Evolutionary conservation across 129 eudicot species (phyloP), one percentile per base, ranked within the genome.

Genomic region (Dittrichia graveolens): DNA sequence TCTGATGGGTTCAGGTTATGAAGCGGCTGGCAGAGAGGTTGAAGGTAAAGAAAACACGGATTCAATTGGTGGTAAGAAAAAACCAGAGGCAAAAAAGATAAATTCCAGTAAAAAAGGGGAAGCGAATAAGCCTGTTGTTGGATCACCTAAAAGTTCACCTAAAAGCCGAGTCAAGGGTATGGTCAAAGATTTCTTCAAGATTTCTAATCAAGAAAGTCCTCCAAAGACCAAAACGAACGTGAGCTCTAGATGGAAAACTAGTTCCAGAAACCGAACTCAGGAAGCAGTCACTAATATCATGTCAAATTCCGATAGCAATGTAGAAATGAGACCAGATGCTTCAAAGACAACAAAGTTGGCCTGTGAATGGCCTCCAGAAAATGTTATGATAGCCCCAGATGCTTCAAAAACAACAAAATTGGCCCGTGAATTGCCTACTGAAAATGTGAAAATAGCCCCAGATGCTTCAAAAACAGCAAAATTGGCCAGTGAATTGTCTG

Each of bases 171-270:
- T 75, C 73, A 83, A 78, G 42, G 96, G 90, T 40, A 89, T 83
- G 82, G 96, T 92, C 66, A 87, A 81, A 81, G 91, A 87, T 14
- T 90, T 90, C 77, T 84, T 85, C 54, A 83, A 80, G 81, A 77
- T 81, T 6, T 87, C 87, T 66, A 83, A 81, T 81, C 87, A 81
- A 44, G 91, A 83, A 65, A 61, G 76, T 74, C 64, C 82, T 61
- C 82, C 80, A 55, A 84, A 72, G 75, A 15, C 83, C 39, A 84
- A 76, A 68, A 34, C 57, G 48, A 76, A 78, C 40, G 61, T 74
- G 71, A 89, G 91, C 75, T 77, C 72, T 61, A 81, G 89, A 81
- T 84, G 91, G 86, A 87, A 64, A 71, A 37, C 60, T 19, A 71
- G 42, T 46, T 19, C 45, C 46, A 67, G 7, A 19, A 14, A n/a